phyloP scores from a whole-genome alignment of 2,329 filamentous ascomycete species.

The Tolypocladium inflatum region DNA sequence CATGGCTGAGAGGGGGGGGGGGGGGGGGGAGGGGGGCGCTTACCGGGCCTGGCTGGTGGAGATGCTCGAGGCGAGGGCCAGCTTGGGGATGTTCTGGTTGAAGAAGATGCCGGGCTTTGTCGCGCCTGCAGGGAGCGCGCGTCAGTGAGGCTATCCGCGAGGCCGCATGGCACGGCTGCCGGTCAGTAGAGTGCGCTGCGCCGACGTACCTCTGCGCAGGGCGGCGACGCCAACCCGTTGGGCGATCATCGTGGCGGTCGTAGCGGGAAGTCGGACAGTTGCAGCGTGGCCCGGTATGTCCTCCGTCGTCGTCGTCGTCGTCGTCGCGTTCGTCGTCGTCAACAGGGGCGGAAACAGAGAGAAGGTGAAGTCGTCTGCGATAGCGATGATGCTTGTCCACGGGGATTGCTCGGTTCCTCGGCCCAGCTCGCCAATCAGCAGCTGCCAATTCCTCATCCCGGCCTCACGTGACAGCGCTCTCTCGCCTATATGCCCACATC shows the following conservation, averaged over 20 bases:
- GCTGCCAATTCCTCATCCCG: slow-evolving; percentile 25
- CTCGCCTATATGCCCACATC: slow-evolving; percentile 7
- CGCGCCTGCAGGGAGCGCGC: slow-evolving; percentile 20
- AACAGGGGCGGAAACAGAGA: neutral
- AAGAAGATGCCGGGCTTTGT: slow-evolving; percentile 37
- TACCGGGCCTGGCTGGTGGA: slow-evolving; percentile 39
- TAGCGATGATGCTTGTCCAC: slow-evolving; percentile 14
- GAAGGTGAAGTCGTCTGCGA: slow-evolving; percentile 6
- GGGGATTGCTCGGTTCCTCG: slow-evolving; percentile 32
- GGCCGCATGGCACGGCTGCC: neutral
- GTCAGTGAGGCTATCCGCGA: slow-evolving; percentile 9
- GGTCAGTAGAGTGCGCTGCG: neutral
- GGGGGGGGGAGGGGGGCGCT: too few relatives aligned
- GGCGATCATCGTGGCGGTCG: slow-evolving; percentile 38
- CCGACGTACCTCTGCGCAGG: slow-evolving; percentile 44
- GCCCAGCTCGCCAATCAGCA: slow-evolving; percentile 30
- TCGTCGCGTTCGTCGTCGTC: slow-evolving; percentile 7
- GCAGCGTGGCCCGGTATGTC: neutral
- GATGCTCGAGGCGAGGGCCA: slow-evolving; percentile 31
- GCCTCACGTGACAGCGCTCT: slow-evolving; percentile 14
- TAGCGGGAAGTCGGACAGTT: neutral
- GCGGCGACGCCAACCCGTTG: slow-evolving; percentile 49
- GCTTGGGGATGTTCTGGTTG: slow-evolving; percentile 35
- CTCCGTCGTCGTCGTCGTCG: slow-evolving; percentile 3
- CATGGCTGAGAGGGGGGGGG: too few relatives aligned